Conservation (phyloP, 768 basidiomycete genomes). For the Clavaria fumosa region DNA sequence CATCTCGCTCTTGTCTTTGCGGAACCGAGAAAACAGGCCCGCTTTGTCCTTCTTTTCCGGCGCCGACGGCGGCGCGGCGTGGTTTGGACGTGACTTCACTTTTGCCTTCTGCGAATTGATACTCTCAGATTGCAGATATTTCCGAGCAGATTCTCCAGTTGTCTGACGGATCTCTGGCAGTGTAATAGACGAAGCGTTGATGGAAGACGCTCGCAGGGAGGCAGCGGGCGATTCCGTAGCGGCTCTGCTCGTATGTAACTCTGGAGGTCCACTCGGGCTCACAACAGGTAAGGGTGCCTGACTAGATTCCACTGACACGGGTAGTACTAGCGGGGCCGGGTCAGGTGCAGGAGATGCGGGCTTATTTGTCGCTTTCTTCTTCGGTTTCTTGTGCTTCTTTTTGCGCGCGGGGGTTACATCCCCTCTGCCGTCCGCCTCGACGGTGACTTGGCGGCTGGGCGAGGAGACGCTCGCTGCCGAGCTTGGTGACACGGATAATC, state of each 20-base stretch:
- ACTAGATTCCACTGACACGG: too few relatives aligned
- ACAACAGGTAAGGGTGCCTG: background rate
- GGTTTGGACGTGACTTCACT: slow-evolving; percentile 53
- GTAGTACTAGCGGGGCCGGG: too few relatives aligned
- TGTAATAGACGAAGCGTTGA: slow-evolving; percentile 19
- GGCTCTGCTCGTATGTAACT: too few relatives aligned
- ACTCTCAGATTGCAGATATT: slow-evolving; percentile 45
- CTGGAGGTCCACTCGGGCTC: background rate
- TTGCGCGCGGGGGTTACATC: slow-evolving; percentile 21
- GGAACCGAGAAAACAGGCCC: slow-evolving; percentile 38
- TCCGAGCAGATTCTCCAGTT: slow-evolving; percentile 51
- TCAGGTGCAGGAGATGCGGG: slow-evolving; percentile 26
- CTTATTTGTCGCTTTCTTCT: slow-evolving; percentile 66
- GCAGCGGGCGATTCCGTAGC: slow-evolving; percentile 10
- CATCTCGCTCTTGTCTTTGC: slow-evolving; percentile 19
- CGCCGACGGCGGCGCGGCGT: slow-evolving; percentile 34
- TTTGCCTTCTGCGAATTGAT: slow-evolving; percentile 40
- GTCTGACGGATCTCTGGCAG: slow-evolving; percentile 32
- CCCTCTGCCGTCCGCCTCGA: slow-evolving; percentile 64
- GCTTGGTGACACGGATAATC: too few relatives aligned
- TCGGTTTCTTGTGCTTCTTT: slow-evolving; percentile 73
- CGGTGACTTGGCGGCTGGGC: slow-evolving; percentile 24
- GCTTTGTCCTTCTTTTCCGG: slow-evolving; percentile 25
- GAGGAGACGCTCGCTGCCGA: slow-evolving; percentile 6
- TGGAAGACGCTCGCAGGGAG: slow-evolving; percentile 15